Conservation (phyloP, 805 yeast genomes). For the Candida taoyuanica region DNA sequence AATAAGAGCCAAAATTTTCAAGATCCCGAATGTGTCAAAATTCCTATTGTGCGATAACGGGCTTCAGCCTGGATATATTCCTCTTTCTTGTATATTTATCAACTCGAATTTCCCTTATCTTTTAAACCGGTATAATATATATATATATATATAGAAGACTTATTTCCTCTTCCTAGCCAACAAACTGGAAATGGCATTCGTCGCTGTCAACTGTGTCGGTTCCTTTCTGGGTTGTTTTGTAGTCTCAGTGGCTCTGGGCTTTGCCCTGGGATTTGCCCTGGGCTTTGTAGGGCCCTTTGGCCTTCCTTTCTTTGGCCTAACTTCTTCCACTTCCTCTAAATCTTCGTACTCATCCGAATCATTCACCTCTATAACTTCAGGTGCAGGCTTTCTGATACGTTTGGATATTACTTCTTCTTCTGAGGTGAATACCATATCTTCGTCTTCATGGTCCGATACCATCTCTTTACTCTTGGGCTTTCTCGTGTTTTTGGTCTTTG, state of each 20-base stretch:
- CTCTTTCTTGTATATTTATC: too few relatives aligned
- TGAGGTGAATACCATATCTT: background rate
- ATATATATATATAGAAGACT: too few relatives aligned
- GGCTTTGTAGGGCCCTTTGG: too few relatives aligned
- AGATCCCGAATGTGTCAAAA: too few relatives aligned
- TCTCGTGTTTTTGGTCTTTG: constrained; percentile 2
- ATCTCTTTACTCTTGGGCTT: constrained; percentile 8
- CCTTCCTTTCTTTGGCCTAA: too few relatives aligned
- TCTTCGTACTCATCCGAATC: constrained; percentile 2
- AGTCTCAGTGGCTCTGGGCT: background rate
- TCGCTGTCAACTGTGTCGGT: constrained; percentile 1
- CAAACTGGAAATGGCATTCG: constrained; percentile 7
- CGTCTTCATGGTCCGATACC: constrained; percentile 8
- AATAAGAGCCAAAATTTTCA: too few relatives aligned
- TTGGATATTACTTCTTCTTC: constrained; percentile 1
- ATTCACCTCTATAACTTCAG: constrained; percentile 3
- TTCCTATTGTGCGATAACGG: too few relatives aligned
- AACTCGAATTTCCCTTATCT: too few relatives aligned
- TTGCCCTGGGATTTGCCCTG: too few relatives aligned
- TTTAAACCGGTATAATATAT: too few relatives aligned
- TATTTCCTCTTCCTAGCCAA: constrained; percentile 9
- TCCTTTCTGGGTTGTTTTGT: background rate
- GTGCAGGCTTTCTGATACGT: background rate
- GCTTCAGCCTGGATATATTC: too few relatives aligned
- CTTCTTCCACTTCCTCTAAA: background rate